Conservation (phyloP, 768 basidiomycete genomes). For the Russula vinacea region DNA sequence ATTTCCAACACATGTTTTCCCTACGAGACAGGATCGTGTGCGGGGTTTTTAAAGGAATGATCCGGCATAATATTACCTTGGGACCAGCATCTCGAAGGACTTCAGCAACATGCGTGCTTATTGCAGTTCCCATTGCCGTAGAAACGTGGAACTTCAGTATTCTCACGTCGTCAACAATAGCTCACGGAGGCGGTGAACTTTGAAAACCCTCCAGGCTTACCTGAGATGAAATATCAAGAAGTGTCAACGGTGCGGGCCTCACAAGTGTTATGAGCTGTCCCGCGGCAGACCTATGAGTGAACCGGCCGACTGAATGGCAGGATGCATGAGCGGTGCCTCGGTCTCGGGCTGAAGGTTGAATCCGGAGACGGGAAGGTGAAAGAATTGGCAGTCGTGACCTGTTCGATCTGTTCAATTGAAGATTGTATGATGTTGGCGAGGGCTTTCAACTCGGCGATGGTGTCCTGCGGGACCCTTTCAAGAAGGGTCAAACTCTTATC, state of each 20-base stretch:
- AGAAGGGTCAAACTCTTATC: background rate
- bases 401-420: constrained; percentile 4
- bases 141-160: constrained; percentile 5
- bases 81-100: constrained; percentile 27
- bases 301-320: constrained; percentile 8
- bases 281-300: constrained; percentile 12
- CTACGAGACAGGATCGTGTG: constrained; percentile 27
- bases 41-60: background rate
- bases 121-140: background rate
- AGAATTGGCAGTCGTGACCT: background rate
- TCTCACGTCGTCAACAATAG: no score
- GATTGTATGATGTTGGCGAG: constrained; percentile 20
- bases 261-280: constrained; percentile 10
- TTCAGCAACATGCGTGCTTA: constrained; percentile 18
- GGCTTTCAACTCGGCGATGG: constrained; percentile 13
- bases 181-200: no score
- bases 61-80: background rate
- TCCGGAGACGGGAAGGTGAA: constrained; percentile 8
- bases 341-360: constrained; percentile 1
- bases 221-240: constrained; percentile 9
- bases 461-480: background rate
- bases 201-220: background rate
- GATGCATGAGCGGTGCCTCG: constrained; percentile 3
- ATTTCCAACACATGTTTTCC: constrained; percentile 43
- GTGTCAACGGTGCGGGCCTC: constrained; percentile 5